phyloP scores from a whole-genome alignment of 805 yeast genomes.

The Soucietia sequanensis region DNA sequence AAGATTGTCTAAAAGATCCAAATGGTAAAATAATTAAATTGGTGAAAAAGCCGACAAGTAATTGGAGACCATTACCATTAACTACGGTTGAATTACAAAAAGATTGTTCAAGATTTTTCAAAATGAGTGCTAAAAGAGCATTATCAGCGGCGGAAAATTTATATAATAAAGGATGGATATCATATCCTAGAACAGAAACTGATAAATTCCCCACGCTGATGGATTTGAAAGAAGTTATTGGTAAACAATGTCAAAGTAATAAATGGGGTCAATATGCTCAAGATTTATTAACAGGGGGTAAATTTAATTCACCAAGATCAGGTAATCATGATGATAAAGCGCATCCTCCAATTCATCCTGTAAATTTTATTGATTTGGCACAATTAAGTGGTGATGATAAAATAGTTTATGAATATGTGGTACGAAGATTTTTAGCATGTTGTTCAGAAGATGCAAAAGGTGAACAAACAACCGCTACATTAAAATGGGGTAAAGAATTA shows the following conservation, averaged over 20 bases:
- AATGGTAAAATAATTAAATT: slow-evolving; percentile 52
- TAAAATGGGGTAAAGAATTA: slow-evolving; percentile 76
- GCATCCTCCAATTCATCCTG: slow-evolving; percentile 98
- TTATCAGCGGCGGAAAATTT: slow-evolving; percentile 77
- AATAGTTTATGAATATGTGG: slow-evolving; percentile 82
- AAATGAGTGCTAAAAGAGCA: slow-evolving; percentile 76
- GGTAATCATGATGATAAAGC: slow-evolving; percentile 92
- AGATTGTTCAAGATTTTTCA: slow-evolving; percentile 72
- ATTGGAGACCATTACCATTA: slow-evolving; percentile 83
- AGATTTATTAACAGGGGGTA: slow-evolving; percentile 30
- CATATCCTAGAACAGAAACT: slow-evolving; percentile 98
- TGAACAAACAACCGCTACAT: slow-evolving; percentile 53
- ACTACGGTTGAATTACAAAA: slow-evolving; percentile 94
- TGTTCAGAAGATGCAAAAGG: slow-evolving; percentile 93
- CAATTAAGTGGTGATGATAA: slow-evolving; percentile 45
- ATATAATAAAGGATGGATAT: slow-evolving; percentile 81
- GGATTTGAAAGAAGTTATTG: slow-evolving; percentile 63
- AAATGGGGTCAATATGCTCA: slow-evolving; percentile 76
- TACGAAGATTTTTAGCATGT: slow-evolving; percentile 83
- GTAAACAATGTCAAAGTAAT: slow-evolving; percentile 53
- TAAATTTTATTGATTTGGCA: slow-evolving; percentile 40
- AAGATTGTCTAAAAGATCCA: slow-evolving; percentile 55
- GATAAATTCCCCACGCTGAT: slow-evolving; percentile 77
- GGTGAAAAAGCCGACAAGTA: slow-evolving; percentile 62
- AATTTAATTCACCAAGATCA: slow-evolving; percentile 64